These are phyloP conservation scores for Boletus reticuloceps DNA, from an alignment of 768 basidiomycete species.

Conservation along the genomic window DNA sequence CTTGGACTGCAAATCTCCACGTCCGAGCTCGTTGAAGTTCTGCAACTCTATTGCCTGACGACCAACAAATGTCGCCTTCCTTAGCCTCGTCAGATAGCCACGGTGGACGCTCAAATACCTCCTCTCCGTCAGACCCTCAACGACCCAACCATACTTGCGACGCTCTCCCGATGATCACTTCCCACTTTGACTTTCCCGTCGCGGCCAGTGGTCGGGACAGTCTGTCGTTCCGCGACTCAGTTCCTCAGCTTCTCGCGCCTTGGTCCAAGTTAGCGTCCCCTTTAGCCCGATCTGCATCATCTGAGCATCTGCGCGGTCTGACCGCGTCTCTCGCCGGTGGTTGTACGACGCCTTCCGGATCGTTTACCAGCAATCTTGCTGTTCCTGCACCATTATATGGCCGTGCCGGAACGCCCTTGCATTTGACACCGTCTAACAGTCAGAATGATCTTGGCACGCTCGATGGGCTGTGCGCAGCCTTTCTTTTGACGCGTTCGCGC, in stretches of 20 bases:
- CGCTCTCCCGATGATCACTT: constrained; percentile 19
- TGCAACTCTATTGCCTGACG: constrained; percentile 29
- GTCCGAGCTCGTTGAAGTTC: constrained; percentile 5
- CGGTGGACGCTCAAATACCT: constrained; percentile 28
- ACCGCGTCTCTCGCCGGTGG: constrained; percentile 4
- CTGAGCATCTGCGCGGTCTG: constrained; percentile 1
- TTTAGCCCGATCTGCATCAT: neutral
- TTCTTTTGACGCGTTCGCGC: constrained; percentile 50
- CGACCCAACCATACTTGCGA: neutral
- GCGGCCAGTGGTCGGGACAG: neutral
- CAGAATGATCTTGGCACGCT: constrained; percentile 6
- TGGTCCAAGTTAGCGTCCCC: constrained; percentile 8
- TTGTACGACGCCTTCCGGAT: neutral
- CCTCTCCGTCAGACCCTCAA: neutral
- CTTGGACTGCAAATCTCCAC: constrained; percentile 31
- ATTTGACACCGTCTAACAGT: constrained; percentile 27
- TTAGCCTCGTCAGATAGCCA: constrained; percentile 9
- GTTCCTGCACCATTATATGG: neutral
- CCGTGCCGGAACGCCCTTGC: constrained; percentile 30
- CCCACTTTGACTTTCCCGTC: constrained; percentile 1
- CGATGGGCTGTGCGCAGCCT: constrained; percentile 33
- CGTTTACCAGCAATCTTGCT: constrained; percentile 4
- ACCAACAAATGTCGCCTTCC: constrained; percentile 35
- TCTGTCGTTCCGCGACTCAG: constrained; percentile 5
- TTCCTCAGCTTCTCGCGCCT: neutral